These are phyloP conservation scores for Sugiyamaella pinicola DNA, from an alignment of 1,139 yeast species.

Conservation along the genomic window DNA sequence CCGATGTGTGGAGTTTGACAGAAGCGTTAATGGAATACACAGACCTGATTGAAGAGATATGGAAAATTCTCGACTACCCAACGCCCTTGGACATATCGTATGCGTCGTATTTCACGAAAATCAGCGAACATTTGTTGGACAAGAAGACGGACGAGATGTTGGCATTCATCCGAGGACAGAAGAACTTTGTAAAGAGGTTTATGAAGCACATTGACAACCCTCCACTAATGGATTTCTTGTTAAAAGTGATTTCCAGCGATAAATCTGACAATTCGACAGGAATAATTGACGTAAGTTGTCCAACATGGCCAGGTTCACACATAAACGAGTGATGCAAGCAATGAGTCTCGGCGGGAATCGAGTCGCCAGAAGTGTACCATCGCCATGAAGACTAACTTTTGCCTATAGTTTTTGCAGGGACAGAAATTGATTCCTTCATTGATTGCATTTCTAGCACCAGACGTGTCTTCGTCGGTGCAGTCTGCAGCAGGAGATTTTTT, in stretches of 20 bases:
- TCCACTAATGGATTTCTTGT: conserved; percentile 79
- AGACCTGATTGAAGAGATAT: conserved; percentile 64
- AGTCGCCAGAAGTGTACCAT: not conserved
- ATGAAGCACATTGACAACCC: conserved; percentile 81
- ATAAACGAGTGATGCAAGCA: conserved; percentile 5
- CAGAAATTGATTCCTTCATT: conserved; percentile 64
- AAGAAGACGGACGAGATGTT: conserved; percentile 87
- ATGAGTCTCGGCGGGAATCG: conserved; percentile 10
- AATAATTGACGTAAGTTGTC: conserved; percentile 53
- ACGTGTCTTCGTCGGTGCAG: conserved; percentile 65
- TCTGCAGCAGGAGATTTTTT: conserved; percentile 94
- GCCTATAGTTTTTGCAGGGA: conserved; percentile 53
- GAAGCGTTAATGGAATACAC: conserved; percentile 85
- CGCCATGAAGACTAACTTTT: not conserved
- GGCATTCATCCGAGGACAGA: conserved; percentile 66
- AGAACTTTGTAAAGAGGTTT: conserved; percentile 65
- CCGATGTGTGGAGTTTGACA: conserved; percentile 93
- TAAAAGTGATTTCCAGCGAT: conserved; percentile 77
- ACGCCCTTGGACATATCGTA: conserved; percentile 70
- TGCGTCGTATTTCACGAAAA: conserved; percentile 89
- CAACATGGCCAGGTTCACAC: not conserved
- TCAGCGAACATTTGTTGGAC: conserved; percentile 88
- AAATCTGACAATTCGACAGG: conserved; percentile 77
- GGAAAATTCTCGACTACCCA: conserved; percentile 72
- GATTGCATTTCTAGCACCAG: conserved; percentile 61